Conservation (phyloP, 2,329 filamentous ascomycete species). For the Annulohypoxylon truncatum region DNA sequence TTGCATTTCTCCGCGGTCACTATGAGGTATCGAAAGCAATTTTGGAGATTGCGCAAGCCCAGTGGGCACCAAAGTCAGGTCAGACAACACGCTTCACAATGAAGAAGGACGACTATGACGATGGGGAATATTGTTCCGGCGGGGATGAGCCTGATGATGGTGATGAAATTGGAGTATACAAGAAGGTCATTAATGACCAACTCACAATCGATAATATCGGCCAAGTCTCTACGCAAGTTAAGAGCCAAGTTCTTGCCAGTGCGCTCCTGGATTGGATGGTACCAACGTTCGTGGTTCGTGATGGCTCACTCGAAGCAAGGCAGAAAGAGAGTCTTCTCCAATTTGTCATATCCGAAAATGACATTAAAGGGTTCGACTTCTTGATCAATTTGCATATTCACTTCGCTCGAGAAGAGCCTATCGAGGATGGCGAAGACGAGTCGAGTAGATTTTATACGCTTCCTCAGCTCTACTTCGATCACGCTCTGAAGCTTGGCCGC, state of each 20-base stretch:
- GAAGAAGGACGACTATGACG: slow-evolving; percentile 52
- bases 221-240: slow-evolving; percentile 74
- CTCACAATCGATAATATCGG: slow-evolving; percentile 84
- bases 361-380: slow-evolving; percentile 64
- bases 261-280: slow-evolving; percentile 59
- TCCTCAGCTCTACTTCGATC: slow-evolving; percentile 55
- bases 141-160: slow-evolving; percentile 54
- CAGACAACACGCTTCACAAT: slow-evolving; percentile 63
- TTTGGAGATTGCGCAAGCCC: slow-evolving; percentile 75
- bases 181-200: slow-evolving; percentile 70
- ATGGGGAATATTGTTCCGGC: slow-evolving; percentile 51
- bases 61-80: slow-evolving; percentile 70
- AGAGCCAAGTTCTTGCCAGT: slow-evolving; percentile 69
- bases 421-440: slow-evolving; percentile 46
- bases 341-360: slow-evolving; percentile 64
- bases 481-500: slow-evolving; percentile 61
- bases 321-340: slow-evolving; percentile 50
- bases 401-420: slow-evolving; percentile 55
- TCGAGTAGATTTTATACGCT: slow-evolving; percentile 55
- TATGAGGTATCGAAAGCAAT: slow-evolving; percentile 71
- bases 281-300: slow-evolving; percentile 50
- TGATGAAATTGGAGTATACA: slow-evolving; percentile 57
- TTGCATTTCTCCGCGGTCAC: slow-evolving; percentile 76
- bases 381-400: slow-evolving; percentile 66
- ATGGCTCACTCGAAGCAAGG: slow-evolving; percentile 46